phyloP scores from a whole-genome alignment of 345 rosid genomes.

The Eucalyptus pumila region DNA sequence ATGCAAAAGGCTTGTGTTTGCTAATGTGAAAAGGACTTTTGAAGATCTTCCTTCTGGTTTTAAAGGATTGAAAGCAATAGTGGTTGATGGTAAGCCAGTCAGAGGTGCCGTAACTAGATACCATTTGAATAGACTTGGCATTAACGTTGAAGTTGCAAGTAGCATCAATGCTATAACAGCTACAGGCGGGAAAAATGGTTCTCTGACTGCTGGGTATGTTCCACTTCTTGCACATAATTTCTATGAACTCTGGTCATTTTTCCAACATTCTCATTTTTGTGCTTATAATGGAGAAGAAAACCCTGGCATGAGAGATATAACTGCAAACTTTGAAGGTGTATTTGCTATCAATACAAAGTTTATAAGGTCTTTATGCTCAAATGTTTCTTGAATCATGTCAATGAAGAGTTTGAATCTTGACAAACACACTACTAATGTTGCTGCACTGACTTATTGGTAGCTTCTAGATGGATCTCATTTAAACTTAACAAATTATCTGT shows the following conservation, averaged over 20 bases:
- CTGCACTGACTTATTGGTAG: not conserved
- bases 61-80: conserved; percentile 67
- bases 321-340: not conserved
- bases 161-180: conserved; percentile 29
- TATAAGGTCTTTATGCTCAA: not conserved
- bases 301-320: not conserved
- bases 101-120: conserved; percentile 86
- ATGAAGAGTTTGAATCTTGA: not conserved
- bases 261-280: not conserved
- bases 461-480: not conserved
- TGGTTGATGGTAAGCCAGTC: conserved; percentile 80
- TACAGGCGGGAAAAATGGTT: conserved; percentile 33
- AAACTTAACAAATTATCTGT: not conserved
- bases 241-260: not conserved
- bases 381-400: not conserved
- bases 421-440: not conserved
- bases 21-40: conserved; percentile 27
- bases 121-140: conserved; percentile 90
- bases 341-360: not conserved
- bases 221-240: not conserved
- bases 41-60: conserved; percentile 66
- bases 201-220: conserved; percentile 40
- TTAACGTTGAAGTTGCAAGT: conserved; percentile 48
- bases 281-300: not conserved
- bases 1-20: conserved; percentile 16